Evolutionary conservation across 2,329 filamentous ascomycete genomes (phyloP).

Genomic region (Trichocomaceae sp.): DNA sequence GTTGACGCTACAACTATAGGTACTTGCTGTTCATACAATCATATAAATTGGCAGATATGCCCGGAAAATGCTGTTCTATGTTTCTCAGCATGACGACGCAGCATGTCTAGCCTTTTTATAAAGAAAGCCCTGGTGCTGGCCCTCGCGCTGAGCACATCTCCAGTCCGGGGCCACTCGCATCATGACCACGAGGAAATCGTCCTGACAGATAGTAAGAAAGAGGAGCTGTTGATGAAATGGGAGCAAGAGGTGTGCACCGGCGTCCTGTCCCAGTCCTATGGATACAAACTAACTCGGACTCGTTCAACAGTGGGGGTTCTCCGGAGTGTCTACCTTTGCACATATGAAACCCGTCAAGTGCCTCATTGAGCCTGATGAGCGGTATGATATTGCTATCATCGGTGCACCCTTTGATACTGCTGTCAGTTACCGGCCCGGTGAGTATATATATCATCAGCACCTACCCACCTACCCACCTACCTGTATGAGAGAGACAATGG

Average conservation of each 20-base stretch:
- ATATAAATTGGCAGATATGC: background rate
- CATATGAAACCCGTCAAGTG: constrained; percentile 65
- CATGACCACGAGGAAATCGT: constrained; percentile 34
- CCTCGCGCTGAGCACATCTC: constrained; percentile 23
- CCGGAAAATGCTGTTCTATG: background rate
- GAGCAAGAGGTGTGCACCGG: constrained; percentile 36
- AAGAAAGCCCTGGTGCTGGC: constrained; percentile 18
- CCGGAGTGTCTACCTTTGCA: constrained; percentile 68
- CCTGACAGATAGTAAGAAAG: constrained; percentile 30
- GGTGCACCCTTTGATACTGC: constrained; percentile 70
- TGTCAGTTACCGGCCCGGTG: constrained; percentile 62
- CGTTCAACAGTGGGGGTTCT: constrained; percentile 53
- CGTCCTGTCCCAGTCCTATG: background rate
- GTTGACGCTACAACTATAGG: constrained; percentile 8
- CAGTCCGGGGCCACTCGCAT: constrained; percentile 28
- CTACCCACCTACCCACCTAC: too few species aligned
- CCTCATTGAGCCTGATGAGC: constrained; percentile 56
- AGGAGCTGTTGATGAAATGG: constrained; percentile 43
- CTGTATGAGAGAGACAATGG: too few species aligned
- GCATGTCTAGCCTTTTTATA: constrained; percentile 17
- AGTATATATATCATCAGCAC: constrained; percentile 13
- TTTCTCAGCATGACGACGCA: background rate
- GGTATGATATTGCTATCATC: constrained; percentile 65
- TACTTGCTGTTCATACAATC: too few species aligned
- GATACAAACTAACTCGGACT: background rate